Base-by-base conservation (phyloP, 306 rosid genomes). In the Citrullus colocynthis region DNA sequence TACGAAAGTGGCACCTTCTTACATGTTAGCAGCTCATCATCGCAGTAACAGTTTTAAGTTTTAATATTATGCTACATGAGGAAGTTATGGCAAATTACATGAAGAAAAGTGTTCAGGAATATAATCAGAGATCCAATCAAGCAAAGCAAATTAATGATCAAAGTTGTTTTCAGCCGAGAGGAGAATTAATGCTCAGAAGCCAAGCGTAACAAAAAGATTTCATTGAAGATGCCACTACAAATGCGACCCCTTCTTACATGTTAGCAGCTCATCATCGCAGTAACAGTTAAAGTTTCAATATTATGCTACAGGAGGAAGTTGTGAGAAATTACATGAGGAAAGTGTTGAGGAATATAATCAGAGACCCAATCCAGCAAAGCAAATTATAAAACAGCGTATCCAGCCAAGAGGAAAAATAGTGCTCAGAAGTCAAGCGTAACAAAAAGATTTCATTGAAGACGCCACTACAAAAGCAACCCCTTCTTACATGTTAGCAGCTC, bases 181-280 rank as follows among this genome's bases (percentile, higher is more conserved):
- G 52, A 70, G 36, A 72, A 9, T 24, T 11, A 1, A 28, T 63
- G 92, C 91, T 90, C 92, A 90, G 96, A 90, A 90, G 93, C 96
- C 96, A 90, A 88, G 97, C 91, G 92, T 92, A 90, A 88, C 93
- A 92, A 75, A 80, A 0, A 64, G 17, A 90, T 87, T 85, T 88
- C 97, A 89, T 30, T 4, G 84, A 90, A 86, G 84, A 87, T 70
- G 37, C 79, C 80, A 70, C 80, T 69, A 75, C 55, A 42, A 56
- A 52, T 57, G 82, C 48, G n/a, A 56, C 44, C 83, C 55, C 79
- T 85, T 78, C 91, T 88, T 83, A 84, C 79, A 41, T 88, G 96
- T 90, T 87, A 88, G 24, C 59, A 52, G 57, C 57, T 52, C 57
- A 52, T 52, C n/a, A n/a, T n/a, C n/a, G n/a, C n/a, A n/a, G n/a